phyloP scores from a whole-genome alignment of 225 moss, liverwort and hornwort species.

The Straminergon stramineum region DNA sequence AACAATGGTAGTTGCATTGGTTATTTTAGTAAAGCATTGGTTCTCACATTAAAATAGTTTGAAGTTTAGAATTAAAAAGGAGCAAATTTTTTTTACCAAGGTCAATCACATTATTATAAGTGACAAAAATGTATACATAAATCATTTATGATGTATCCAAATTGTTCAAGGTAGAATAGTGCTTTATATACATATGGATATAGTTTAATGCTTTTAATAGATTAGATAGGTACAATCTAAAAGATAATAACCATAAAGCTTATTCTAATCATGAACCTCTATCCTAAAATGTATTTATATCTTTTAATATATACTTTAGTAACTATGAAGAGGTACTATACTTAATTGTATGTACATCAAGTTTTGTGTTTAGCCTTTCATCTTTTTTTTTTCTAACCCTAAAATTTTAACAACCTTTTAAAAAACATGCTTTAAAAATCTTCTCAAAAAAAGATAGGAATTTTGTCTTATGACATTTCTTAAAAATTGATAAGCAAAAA shows the following conservation, averaged over 20 bases:
- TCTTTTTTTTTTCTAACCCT: background rate
- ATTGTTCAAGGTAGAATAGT: fast-evolving
- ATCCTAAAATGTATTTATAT: background rate
- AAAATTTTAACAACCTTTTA: background rate
- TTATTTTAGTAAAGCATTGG: background rate
- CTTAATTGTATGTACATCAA: background rate
- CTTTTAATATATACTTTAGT: background rate
- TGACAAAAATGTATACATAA: no score
- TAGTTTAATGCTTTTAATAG: background rate
- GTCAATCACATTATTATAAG: background rate
- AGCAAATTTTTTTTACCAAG: fast-evolving
- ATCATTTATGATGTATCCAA: background rate
- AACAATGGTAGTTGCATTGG: background rate
- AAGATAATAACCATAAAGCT: background rate
- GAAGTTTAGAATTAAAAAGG: background rate
- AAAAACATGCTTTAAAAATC: background rate
- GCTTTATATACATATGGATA: background rate
- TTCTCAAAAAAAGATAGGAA: background rate
- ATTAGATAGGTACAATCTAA: background rate
- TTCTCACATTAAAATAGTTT: background rate
- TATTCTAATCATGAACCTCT: fast-evolving
- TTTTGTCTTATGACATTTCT: no score
- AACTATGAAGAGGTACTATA: background rate
- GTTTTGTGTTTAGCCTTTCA: background rate
- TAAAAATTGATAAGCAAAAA: background rate